Base-by-base conservation (phyloP, 306 rosid species). In the Acacia confusa region DNA sequence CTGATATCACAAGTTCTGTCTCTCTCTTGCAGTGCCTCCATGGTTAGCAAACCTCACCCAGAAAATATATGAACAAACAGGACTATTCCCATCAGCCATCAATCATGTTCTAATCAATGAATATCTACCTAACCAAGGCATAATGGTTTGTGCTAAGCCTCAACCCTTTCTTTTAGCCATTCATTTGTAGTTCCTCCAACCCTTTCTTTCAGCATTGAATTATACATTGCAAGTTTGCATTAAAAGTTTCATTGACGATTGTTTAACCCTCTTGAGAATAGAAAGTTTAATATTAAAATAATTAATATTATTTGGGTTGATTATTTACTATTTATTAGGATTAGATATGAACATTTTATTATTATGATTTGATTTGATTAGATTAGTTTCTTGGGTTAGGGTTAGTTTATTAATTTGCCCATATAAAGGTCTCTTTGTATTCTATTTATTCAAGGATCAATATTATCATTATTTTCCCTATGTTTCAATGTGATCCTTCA, bases 61-160 rank as follows among this genome's bases (percentile, higher is more conserved):
- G 44, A 94, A 87, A 81, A 88, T 94, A 79, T 77, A 6, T 75
- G 90, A 90, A 64, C 91, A 86, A 79, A 81, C 91, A 28, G 90
- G 83, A 70, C 85, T 92, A 36, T 92, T 91, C 83, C 90, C 98
- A 55, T 79, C 90, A 44, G 84, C 97, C 41, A 90, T 94, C 65
- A 94, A 94, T 60, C 98, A 94, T 84, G 97, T 92, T 80, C 98
- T 94, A 79, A 88, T 94, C 83, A 94, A 94, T 57, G 98, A 94
- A 83, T 94, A 94, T 87, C 92, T 82, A 76, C 97, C 92, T 63
- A 64, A 86, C 81, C 97, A 94, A 88, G 98, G 98, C 82, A 94
- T 94, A 81, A 94, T 92, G 97, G 98, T 91, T 67, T 45, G 93
- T 64, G 32, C 79, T 22, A 48, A 77, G 72, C 72, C 79, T 45